Evolutionary conservation across 2,329 filamentous ascomycete genomes (phyloP).

Genomic region (Graphilbum fragrans): DNA sequence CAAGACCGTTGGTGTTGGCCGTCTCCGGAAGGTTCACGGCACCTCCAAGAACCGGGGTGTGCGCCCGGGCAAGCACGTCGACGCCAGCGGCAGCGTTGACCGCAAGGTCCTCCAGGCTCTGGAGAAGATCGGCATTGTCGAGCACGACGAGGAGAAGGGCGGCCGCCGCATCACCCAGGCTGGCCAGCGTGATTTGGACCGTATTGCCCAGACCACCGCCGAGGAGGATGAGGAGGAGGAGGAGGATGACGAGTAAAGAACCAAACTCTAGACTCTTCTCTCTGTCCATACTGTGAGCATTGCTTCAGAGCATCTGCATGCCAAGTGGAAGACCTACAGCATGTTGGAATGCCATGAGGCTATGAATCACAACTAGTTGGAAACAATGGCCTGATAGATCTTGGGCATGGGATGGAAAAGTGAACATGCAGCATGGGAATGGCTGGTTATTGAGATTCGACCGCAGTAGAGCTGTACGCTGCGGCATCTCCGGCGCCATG

Average conservation of each 20-base stretch:
- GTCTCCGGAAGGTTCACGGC: constrained; percentile 86
- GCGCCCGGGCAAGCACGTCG: constrained; percentile 85
- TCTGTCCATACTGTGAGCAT: too few relatives aligned
- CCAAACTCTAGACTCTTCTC: background rate
- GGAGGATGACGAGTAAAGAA: constrained; percentile 47
- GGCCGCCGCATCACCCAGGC: constrained; percentile 96
- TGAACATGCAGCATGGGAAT: background rate
- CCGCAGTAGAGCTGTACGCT: background rate
- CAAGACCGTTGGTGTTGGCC: constrained; percentile 96
- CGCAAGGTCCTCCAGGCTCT: constrained; percentile 95
- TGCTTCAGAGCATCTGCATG: too few relatives aligned
- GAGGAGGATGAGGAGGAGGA: constrained; percentile 56
- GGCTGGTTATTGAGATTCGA: background rate
- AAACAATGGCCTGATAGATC: background rate
- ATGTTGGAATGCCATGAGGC: too few relatives aligned
- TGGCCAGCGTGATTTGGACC: constrained; percentile 98
- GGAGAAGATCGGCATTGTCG: constrained; percentile 98
- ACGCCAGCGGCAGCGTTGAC: constrained; percentile 90
- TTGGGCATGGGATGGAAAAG: background rate
- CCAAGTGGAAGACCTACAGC: too few relatives aligned
- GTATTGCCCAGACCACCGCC: constrained; percentile 70
- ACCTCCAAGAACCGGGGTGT: constrained; percentile 94
- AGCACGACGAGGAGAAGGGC: constrained; percentile 97
- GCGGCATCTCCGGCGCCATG: constrained; percentile 7
- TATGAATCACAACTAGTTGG: background rate